Conservation (phyloP, 2,329 filamentous ascomycete species). For the Fusarium brachygibbosum region DNA sequence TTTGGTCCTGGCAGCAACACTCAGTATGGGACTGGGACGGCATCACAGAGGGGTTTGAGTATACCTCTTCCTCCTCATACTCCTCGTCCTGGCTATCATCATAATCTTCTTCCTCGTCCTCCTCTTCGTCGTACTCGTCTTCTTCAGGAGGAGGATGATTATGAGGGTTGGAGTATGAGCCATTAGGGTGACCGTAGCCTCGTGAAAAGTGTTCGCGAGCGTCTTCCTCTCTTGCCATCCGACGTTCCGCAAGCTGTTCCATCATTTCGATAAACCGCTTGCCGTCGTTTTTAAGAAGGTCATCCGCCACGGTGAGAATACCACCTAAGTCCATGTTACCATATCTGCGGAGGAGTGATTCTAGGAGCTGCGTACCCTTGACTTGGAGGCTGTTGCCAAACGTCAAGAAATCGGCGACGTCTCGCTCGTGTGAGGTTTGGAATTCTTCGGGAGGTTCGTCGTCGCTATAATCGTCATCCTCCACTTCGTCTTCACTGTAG, state of each 20-base stretch:
- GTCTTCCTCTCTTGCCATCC: slow-evolving; percentile 97
- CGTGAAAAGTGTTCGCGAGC: slow-evolving; percentile 73
- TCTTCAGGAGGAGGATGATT: slow-evolving; percentile 83
- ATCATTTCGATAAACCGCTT: slow-evolving; percentile 99
- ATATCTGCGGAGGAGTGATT: slow-evolving; percentile 60
- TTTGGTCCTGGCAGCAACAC: slow-evolving; percentile 79
- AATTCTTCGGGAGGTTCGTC: slow-evolving; percentile 78
- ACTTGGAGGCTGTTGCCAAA: slow-evolving; percentile 98
- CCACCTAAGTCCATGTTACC: slow-evolving; percentile 78
- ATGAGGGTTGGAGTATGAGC: slow-evolving; percentile 70
- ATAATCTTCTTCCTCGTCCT: slow-evolving; percentile 72
- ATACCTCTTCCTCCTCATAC: slow-evolving; percentile 85
- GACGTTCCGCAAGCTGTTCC: slow-evolving; percentile 96
- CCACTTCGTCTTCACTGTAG: slow-evolving; percentile 67
- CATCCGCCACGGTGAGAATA: slow-evolving; percentile 98
- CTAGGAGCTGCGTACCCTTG: slow-evolving; percentile 74
- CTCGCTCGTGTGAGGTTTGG: slow-evolving; percentile 72
- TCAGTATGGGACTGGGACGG: slow-evolving; percentile 59
- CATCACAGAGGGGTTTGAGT: slow-evolving; percentile 58
- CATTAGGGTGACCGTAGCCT: slow-evolving; percentile 72
- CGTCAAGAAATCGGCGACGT: slow-evolving; percentile 90
- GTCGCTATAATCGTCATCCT: slow-evolving; percentile 73
- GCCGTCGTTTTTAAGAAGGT: slow-evolving; percentile 97
- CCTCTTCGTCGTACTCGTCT: slow-evolving; percentile 79
- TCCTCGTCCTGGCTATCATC: slow-evolving; percentile 74